Evolutionary conservation across 1,284 basidiomycete genomes (phyloP), one percentile per base, ranked within the genome.

Genomic region (Vanrija sp.): DNA sequence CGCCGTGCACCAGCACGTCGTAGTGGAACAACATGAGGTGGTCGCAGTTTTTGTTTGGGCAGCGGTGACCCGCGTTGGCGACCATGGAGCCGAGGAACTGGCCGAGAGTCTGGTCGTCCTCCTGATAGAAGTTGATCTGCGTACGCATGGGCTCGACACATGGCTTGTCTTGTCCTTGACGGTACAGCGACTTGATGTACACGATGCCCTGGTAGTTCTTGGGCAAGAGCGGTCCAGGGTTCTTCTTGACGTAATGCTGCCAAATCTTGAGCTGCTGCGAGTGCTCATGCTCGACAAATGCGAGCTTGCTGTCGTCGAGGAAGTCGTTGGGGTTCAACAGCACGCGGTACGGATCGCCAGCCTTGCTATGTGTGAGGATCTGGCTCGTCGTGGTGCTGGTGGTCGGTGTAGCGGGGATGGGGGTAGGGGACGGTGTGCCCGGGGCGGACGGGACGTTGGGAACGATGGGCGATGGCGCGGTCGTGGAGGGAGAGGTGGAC

Each of bases 131-230:
- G 25, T 85, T 87, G 77, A 90, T 84, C 57, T 87, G 86, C 38
- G 83, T 81, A 45, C 94, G 73, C 49, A 23, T 61, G 9, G 78
- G 78, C 43, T 76, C 80, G 6, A 75, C 70, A 66, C 78, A 83
- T 16, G 78, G 78, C 49, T 79, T 77, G 43, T 75, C 75, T 3
- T 73, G 71, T 2, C 76, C 73, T 51, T 78, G 75, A 40, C 70
- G 71, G 15, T 71, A 69, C 10, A 72, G 58, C 2, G 73, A 70
- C 49, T 66, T 69, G 8, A 75, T 61, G 53, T 74, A 78, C n/a
- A 73, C 68, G 72, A 98, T 87, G 65, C 86, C 85, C 71, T 98
- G 95, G 69, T 95, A 97, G 71, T 93, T 89, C 72, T 94, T 91
- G 28, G 95, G 89, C 43, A 89, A 83, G 64, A 96, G 87, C 63